phyloP scores from a whole-genome alignment of 192 early-diverging fungal species.

The Backusella mclennaniae region DNA sequence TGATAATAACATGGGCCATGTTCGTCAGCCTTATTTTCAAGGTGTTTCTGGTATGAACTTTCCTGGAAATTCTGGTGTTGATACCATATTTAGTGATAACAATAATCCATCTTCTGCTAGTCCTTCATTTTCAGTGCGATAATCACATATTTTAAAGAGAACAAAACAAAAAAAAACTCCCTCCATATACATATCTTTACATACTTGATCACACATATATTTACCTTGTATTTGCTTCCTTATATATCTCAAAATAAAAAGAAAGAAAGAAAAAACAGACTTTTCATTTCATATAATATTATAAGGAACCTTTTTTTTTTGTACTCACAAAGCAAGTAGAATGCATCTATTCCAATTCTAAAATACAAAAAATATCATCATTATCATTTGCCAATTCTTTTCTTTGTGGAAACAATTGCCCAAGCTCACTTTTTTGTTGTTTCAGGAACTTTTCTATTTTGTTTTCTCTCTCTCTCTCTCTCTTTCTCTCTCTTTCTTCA shows the following conservation, averaged over 20 bases:
- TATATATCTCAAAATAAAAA: background rate
- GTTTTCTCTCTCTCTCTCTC: too few species aligned
- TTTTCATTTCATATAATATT: background rate
- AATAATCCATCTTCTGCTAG: background rate
- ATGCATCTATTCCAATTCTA: too few species aligned
- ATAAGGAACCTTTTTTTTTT: background rate
- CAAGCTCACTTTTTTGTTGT: background rate
- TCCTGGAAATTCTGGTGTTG: background rate
- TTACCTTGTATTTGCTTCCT: background rate
- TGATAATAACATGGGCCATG: background rate
- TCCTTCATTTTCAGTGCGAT: slow-evolving; percentile 7
- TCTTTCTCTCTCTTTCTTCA: too few species aligned
- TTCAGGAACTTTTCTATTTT: background rate
- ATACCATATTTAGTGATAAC: background rate
- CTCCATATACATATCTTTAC: background rate
- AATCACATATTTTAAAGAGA: background rate
- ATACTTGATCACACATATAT: background rate
- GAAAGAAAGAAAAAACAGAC: background rate
- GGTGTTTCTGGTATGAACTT: background rate
- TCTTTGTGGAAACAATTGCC: background rate
- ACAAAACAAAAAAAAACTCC: background rate
- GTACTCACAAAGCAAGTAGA: too few species aligned
- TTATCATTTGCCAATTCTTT: background rate
- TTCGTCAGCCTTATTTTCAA: slow-evolving; percentile 4
- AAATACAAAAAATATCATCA: too few species aligned